Conservation (phyloP, 1,284 basidiomycete species). For the Leccinum griseonigrum region DNA sequence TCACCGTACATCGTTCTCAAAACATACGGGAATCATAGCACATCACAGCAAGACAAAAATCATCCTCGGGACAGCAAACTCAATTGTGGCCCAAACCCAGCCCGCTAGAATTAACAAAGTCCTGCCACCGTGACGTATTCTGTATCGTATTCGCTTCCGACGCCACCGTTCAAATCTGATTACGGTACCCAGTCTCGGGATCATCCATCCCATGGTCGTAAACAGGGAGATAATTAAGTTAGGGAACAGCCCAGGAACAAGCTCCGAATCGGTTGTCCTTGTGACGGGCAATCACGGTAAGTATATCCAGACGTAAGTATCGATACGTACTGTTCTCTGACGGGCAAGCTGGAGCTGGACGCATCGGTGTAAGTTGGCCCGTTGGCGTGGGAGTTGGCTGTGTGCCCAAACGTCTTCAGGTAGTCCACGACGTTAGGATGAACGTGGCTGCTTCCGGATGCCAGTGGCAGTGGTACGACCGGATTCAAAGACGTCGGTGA, state of each 20-base stretch:
- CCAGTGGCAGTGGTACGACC: conserved; percentile 56
- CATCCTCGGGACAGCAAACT: not conserved
- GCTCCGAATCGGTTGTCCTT: conserved; percentile 30
- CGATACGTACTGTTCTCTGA: conserved; percentile 27
- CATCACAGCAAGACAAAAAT: not conserved
- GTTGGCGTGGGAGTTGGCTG: conserved; percentile 23
- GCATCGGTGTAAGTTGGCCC: conserved; percentile 28
- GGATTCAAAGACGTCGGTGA: conserved; percentile 70
- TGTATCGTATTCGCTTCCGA: conserved; percentile 56
- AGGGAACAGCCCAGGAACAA: conserved; percentile 46
- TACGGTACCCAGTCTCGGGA: conserved; percentile 30
- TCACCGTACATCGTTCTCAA: conserved; percentile 10
- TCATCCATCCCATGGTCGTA: conserved; percentile 59
- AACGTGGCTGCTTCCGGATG: conserved; percentile 40
- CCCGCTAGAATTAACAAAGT: conserved; percentile 45
- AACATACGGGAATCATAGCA: conserved; percentile 13
- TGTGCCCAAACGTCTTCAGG: conserved; percentile 56
- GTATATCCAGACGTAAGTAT: conserved; percentile 17
- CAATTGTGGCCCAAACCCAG: conserved; percentile 22
- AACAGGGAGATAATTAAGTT: conserved; percentile 63
- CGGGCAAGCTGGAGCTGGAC: conserved; percentile 25
- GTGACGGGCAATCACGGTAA: conserved; percentile 17
- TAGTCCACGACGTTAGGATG: conserved; percentile 66
- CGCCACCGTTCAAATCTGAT: conserved; percentile 39
- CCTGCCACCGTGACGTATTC: conserved; percentile 46